Evolutionary conservation across 805 yeast species (phyloP).

Genomic region (Yarrowia deformans): DNA sequence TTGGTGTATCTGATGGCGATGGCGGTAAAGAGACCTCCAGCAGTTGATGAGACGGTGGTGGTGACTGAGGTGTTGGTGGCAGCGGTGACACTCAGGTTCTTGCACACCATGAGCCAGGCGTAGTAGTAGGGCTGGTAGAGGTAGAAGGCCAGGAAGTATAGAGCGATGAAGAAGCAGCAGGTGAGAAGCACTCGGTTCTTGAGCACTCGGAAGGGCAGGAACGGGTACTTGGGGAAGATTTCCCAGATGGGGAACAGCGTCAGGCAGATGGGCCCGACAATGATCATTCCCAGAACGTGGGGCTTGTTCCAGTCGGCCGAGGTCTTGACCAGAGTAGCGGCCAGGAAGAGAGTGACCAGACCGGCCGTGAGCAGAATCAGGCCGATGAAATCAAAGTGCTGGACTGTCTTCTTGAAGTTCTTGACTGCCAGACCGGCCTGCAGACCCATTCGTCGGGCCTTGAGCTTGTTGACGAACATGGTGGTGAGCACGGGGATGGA

Average conservation of each 20-base stretch:
- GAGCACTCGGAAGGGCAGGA: conserved; percentile 64
- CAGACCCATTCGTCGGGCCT: conserved; percentile 32
- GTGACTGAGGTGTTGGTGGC: conserved; percentile 40
- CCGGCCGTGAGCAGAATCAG: conserved; percentile 61
- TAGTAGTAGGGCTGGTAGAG: conserved; percentile 41
- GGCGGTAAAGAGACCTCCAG: conserved; percentile 37
- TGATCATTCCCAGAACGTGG: conserved; percentile 70
- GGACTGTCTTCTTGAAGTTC: conserved; percentile 51
- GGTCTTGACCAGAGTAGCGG: conserved; percentile 75
- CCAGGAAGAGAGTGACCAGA: conserved; percentile 71
- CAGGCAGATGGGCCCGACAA: conserved; percentile 66
- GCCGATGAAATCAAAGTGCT: conserved; percentile 74
- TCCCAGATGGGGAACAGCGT: conserved; percentile 73
- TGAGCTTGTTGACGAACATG: conserved; percentile 33
- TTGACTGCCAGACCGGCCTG: conserved; percentile 26
- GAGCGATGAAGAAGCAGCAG: conserved; percentile 40
- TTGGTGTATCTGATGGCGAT: conserved; percentile 50
- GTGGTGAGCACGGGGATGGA: conserved; percentile 36
- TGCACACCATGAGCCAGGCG: conserved; percentile 40
- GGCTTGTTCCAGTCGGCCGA: conserved; percentile 63
- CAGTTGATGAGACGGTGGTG: conserved; percentile 40
- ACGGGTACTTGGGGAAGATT: conserved; percentile 64
- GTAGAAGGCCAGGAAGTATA: conserved; percentile 48
- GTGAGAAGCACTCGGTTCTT: conserved; percentile 59
- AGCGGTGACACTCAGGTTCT: conserved; percentile 39